Evolutionary conservation across 2,329 filamentous ascomycete genomes (phyloP), one percentile per base, ranked within the genome.

Genomic region (Sporothrix humicola): DNA sequence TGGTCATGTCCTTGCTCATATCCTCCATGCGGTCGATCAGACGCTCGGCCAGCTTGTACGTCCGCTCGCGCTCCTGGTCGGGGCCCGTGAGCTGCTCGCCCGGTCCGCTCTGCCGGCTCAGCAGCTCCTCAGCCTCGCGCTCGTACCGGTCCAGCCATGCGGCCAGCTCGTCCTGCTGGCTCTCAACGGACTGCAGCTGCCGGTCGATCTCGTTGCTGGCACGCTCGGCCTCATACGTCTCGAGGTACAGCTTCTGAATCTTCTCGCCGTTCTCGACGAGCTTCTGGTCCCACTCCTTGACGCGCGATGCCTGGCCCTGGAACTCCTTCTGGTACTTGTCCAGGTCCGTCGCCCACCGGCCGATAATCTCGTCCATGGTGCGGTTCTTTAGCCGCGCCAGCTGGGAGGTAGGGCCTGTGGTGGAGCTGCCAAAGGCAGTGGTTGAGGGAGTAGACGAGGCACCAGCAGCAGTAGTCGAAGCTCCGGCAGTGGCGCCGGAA

Each of bases 291-390:
- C 97, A 99, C 61, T 89, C 87, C 13, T 94, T 92, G 15, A 98
- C 93, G 76, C 94, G 92, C 75, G 91, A 88, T 4, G 97, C 95
- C 81, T 98, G 94, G 48, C 92, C 88, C 80, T 97, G 94, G 84
- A 98, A 99, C 74, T 97, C 94, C 81, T 97, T 97, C 80, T 98
- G 95, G 80, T 99, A 98, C 80, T 97, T 97, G 71, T 94, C 92
- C 69, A 99, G 86, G 79, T 98, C 96, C 0, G 94, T 94, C 1
- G 96, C 96, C 96, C 96, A 99, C 46, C 94, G 91, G 3, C 94
- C 98, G 77, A 99, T 94, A 76, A 99, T 98, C 81, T 99, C 96
- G 79, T 99, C 96, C 93, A 99, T 98, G 0, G 95, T 97, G 84
- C 97, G 98, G 83, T 98, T 97, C 86, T 97, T 97, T 52, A 99